Evolutionary conservation across 2,329 filamentous ascomycete species (phyloP).

Genomic region (Penicillium thymicola): DNA sequence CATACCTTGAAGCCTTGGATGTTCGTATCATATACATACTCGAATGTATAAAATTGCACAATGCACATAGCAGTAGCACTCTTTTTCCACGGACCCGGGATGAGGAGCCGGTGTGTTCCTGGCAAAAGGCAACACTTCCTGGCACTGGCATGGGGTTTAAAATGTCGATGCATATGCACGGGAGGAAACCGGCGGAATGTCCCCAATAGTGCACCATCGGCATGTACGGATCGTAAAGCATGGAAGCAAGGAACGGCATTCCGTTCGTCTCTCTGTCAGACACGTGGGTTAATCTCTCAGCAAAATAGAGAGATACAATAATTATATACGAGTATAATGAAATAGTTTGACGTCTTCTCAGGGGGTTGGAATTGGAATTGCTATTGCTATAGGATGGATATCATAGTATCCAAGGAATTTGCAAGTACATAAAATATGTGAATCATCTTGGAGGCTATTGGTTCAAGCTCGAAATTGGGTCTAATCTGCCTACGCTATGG

Average conservation of each 20-base stretch:
- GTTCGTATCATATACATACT: neutral
- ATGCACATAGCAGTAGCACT: neutral
- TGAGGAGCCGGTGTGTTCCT: conserved; percentile 1
- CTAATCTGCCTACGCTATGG: neutral
- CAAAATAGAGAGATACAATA: neutral
- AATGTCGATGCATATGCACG: conserved; percentile 1
- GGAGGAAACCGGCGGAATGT: conserved; percentile 4
- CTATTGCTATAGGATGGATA: no score
- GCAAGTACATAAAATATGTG: neutral
- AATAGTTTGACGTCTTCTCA: no score
- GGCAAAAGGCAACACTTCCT: conserved; percentile 1
- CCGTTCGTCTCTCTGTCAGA: conserved; percentile 13
- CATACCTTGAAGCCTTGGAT: neutral
- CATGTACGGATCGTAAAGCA: conserved; percentile 5
- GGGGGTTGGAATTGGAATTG: neutral
- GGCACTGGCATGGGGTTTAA: conserved; percentile 5
- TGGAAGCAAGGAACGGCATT: conserved; percentile 15
- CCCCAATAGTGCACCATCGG: conserved; percentile 4
- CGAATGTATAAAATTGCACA: neutral
- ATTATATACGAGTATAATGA: no score
- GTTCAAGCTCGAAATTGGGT: neutral
- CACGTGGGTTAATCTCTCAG: conserved; percentile 12
- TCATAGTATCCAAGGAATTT: no score
- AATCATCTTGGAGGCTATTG: neutral
- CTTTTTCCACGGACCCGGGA: neutral